Conservation (phyloP, 495 filamentous ascomycete genomes). For the Aspergillus nidulans region DNA sequence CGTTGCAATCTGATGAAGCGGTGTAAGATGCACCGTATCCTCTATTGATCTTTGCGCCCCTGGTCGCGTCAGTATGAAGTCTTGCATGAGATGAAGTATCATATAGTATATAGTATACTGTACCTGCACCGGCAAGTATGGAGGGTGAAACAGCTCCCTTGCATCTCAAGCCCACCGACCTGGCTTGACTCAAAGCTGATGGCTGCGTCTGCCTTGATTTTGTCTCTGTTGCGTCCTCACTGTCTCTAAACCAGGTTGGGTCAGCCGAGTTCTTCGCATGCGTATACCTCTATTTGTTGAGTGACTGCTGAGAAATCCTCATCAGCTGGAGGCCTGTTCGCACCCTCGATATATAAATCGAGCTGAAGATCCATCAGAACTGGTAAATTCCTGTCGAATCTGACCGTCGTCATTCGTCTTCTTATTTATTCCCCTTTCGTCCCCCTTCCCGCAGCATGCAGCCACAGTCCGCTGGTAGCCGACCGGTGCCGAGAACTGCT, state of each 20-base stretch:
- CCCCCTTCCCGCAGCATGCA: neutral
- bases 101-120: too few relatives aligned
- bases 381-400: neutral
- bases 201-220: neutral
- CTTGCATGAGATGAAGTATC: too few relatives aligned
- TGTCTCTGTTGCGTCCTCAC: neutral
- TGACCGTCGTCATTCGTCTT: neutral
- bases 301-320: neutral
- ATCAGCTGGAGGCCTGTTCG: conserved; percentile 8
- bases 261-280: conserved; percentile 3
- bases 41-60: neutral
- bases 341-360: neutral
- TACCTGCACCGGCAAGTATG: neutral
- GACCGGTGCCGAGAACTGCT: neutral
- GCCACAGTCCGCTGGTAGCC: neutral
- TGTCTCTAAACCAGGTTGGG: neutral
- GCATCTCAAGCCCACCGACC: neutral
- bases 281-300: neutral
- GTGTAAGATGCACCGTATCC: neutral
- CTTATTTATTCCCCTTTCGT: neutral
- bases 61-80: neutral
- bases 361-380: neutral
- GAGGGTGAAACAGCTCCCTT: neutral
- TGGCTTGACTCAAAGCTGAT: neutral
- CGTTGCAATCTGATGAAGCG: neutral